phyloP scores from a whole-genome alignment of 306 rosid species.

The Fragaria iinumae region DNA sequence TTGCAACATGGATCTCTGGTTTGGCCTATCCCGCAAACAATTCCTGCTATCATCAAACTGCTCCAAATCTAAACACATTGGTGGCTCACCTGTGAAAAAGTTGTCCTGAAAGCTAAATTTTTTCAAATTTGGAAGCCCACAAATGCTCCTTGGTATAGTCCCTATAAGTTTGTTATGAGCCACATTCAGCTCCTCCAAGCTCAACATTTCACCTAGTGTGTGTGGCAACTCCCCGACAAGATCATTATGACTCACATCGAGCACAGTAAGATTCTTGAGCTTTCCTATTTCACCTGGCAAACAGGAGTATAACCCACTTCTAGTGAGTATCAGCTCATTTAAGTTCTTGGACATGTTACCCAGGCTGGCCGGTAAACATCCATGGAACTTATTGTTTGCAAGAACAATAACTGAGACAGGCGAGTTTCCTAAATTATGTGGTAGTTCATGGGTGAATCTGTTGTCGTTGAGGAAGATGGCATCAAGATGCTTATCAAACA shows the following conservation, averaged over 20 bases:
- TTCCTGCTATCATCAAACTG: conserved; percentile 27
- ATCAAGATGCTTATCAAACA: conserved; percentile 63
- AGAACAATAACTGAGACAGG: conserved; percentile 71
- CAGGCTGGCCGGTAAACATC: conserved; percentile 64
- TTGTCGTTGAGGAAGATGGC: conserved; percentile 74
- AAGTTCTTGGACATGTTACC: conserved; percentile 63
- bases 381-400: conserved; percentile 63
- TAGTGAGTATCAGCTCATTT: conserved; percentile 53
- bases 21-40: conserved; percentile 31
- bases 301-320: conserved; percentile 48
- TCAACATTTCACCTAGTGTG: conserved; percentile 40
- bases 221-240: conserved; percentile 51
- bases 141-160: conserved; percentile 26
- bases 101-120: conserved; percentile 27
- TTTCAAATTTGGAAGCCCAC: conserved; percentile 35
- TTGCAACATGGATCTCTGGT: conserved; percentile 33
- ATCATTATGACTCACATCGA: conserved; percentile 58
- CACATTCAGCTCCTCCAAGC: conserved; percentile 59
- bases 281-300: conserved; percentile 60
- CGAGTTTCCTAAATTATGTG: conserved; percentile 57
- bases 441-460: conserved; percentile 46
- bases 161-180: conserved; percentile 52
- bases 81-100: conserved; percentile 36
- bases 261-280: conserved; percentile 54
- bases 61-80: conserved; percentile 21